Conservation (phyloP, 257 asterid genomes). For the Coffea eugenioides region DNA sequence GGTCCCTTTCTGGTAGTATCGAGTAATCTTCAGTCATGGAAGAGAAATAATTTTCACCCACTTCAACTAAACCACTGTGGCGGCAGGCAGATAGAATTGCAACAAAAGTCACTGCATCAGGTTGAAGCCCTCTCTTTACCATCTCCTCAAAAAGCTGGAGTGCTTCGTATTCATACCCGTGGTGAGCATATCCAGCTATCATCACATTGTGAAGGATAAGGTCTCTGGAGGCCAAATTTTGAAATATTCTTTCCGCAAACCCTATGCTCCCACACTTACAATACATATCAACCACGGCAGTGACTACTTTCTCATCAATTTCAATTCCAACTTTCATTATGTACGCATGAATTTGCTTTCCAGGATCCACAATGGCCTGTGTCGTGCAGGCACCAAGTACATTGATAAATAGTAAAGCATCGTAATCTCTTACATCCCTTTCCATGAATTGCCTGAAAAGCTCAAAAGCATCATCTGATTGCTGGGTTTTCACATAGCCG, state of each 20-base stretch:
- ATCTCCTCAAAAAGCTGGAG: slow-evolving; percentile 55
- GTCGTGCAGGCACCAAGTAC: slow-evolving; percentile 64
- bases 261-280: slow-evolving; percentile 71
- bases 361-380: slow-evolving; percentile 57
- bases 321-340: slow-evolving; percentile 40
- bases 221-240: slow-evolving; percentile 37
- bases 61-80: slow-evolving; percentile 65
- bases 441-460: slow-evolving; percentile 57
- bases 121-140: slow-evolving; percentile 43
- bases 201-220: slow-evolving; percentile 64
- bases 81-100: slow-evolving; percentile 88
- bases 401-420: slow-evolving; percentile 57
- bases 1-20: slow-evolving; percentile 68
- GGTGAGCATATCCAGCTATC: slow-evolving; percentile 89
- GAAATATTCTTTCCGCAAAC: slow-evolving; percentile 50
- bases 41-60: slow-evolving; percentile 63
- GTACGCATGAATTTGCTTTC: slow-evolving; percentile 78
- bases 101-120: slow-evolving; percentile 72
- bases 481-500: slow-evolving; percentile 61
- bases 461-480: slow-evolving; percentile 57
- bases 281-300: slow-evolving; percentile 79
- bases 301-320: slow-evolving; percentile 49
- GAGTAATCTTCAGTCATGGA: slow-evolving; percentile 62
- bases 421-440: slow-evolving; percentile 31
- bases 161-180: slow-evolving; percentile 65